A percentile compares a stretch with the other conserved stretches of the same genome.
Conservation (phyloP, 2,329 filamentous ascomycete genomes). For the Lasiodiplodia citricola region DNA sequence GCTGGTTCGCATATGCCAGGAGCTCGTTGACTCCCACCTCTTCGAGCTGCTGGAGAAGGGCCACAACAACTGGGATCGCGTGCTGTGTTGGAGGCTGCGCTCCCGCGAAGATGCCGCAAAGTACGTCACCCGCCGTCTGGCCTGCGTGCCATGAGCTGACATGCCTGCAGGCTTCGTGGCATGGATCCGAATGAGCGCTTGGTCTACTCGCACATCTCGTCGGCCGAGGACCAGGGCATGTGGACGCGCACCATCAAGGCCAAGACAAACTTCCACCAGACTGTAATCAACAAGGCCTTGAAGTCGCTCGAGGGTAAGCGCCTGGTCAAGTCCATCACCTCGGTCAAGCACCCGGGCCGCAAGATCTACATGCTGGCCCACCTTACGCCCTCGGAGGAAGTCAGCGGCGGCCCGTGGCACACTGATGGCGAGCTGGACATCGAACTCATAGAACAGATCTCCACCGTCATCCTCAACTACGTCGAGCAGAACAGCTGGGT, state of each 20-base stretch:
- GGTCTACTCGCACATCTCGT: slow-evolving; percentile 89
- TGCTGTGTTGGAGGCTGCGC: slow-evolving; percentile 45
- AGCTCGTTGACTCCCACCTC: slow-evolving; percentile 42
- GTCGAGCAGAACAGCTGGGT: slow-evolving; percentile 76
- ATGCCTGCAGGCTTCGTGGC: slow-evolving; percentile 43
- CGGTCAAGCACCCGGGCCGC: slow-evolving; percentile 85
- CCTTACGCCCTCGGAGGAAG: slow-evolving; percentile 83
- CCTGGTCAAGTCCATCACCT: slow-evolving; percentile 88
- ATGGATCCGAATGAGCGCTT: slow-evolving; percentile 74
- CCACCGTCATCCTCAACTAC: slow-evolving; percentile 73
- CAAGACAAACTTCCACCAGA: slow-evolving; percentile 82
- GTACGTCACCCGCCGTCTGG: slow-evolving; percentile 31
- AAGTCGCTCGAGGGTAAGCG: slow-evolving; percentile 83
- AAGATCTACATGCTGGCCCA: slow-evolving; percentile 96
- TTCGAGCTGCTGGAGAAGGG: slow-evolving; percentile 41
- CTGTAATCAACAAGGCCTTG: slow-evolving; percentile 77
- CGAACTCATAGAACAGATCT: slow-evolving; percentile 79
- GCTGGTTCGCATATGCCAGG: slow-evolving; percentile 40
- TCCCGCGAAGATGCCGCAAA: slow-evolving; percentile 43
- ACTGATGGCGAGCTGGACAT: slow-evolving; percentile 89
- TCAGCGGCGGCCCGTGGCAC: slow-evolving; percentile 94
- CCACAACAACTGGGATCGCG: slow-evolving; percentile 37
- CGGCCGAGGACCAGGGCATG: slow-evolving; percentile 81
- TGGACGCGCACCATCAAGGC: slow-evolving; percentile 88
- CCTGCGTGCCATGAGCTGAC: not conserved